Evolutionary conservation across 2,329 filamentous ascomycete species (phyloP).

Genomic region (Leptographium flavum): DNA sequence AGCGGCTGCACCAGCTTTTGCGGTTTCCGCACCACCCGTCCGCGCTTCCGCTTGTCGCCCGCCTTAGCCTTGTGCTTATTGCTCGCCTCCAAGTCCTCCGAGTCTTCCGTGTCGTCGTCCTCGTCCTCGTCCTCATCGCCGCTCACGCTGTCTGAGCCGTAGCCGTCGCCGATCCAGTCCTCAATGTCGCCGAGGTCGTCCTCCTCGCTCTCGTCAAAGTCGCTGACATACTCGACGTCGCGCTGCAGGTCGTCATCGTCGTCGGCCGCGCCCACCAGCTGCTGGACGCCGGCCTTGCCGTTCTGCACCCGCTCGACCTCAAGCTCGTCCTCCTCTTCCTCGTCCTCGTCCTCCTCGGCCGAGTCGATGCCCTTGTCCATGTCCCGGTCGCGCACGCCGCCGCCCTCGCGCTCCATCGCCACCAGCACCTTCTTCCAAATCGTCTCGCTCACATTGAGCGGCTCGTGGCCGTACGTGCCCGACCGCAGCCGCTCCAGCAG

Average conservation of each 20-base stretch:
- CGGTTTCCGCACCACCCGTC: conserved; percentile 30
- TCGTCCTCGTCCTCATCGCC: conserved; percentile 44
- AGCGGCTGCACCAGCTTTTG: conserved; percentile 38
- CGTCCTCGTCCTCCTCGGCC: conserved; percentile 52
- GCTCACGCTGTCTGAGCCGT: conserved; percentile 43
- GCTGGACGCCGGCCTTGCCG: conserved; percentile 18
- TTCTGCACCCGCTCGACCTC: conserved; percentile 49
- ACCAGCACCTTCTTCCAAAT: conserved; percentile 97
- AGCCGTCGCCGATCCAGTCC: conserved; percentile 76
- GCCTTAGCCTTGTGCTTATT: conserved; percentile 36
- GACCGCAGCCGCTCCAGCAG: conserved; percentile 81
- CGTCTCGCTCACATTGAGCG: conserved; percentile 83
- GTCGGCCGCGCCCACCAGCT: conserved; percentile 37
- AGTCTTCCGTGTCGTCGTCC: conserved; percentile 42
- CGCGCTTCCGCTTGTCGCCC: conserved; percentile 42
- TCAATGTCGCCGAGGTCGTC: conserved; percentile 70
- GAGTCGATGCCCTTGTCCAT: conserved; percentile 75
- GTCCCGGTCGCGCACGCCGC: conserved; percentile 73
- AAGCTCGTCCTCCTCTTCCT: conserved; percentile 46
- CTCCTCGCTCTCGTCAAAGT: conserved; percentile 67
- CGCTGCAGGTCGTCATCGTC: conserved; percentile 63
- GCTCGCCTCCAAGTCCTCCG: conserved; percentile 26
- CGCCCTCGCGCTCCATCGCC: conserved; percentile 75
- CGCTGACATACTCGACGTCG: conserved; percentile 84
- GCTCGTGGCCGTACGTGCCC: conserved; percentile 87